These are phyloP conservation scores for Avena eriantha DNA, from an alignment of 176 grass and related monocot species.

Conservation along the genomic window DNA sequence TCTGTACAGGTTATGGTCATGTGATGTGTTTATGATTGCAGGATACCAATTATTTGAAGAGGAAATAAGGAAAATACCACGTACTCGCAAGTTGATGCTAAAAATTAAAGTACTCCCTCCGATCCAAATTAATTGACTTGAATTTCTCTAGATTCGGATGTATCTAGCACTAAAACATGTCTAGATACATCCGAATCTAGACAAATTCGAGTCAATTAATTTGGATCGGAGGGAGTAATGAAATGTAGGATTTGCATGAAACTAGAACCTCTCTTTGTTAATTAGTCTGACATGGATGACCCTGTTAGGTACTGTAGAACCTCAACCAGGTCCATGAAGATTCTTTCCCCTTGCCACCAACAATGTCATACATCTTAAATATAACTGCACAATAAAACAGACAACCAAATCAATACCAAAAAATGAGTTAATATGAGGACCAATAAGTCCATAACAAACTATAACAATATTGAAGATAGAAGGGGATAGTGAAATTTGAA, in stretches of 20 bases:
- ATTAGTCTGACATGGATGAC: conserved; percentile 72
- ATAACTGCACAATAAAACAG: conserved; percentile 57
- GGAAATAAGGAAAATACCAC: not conserved
- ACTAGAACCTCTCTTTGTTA: conserved; percentile 72
- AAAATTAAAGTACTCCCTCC: too few relatives aligned
- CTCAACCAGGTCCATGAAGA: conserved; percentile 79
- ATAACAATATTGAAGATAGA: too few relatives aligned
- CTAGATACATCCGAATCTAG: too few relatives aligned
- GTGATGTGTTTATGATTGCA: not conserved
- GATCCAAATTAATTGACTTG: too few relatives aligned
- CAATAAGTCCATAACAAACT: not conserved
- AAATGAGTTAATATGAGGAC: not conserved
- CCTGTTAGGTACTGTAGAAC: conserved; percentile 69
- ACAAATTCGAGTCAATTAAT: too few relatives aligned
- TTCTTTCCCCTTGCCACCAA: conserved; percentile 61
- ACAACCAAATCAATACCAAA: not conserved
- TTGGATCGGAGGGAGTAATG: too few relatives aligned
- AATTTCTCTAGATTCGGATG: too few relatives aligned
- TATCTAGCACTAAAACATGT: too few relatives aligned
- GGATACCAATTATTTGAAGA: not conserved
- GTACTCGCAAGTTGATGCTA: not conserved
- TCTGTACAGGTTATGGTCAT: not conserved
- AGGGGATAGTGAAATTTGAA: conserved; percentile 6
- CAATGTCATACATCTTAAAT: conserved; percentile 86
- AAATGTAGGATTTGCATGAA: not conserved